These are phyloP conservation scores for Cutaneotrichosporon curvatum DNA, from an alignment of 1,284 basidiomycete genomes.

Conservation along the genomic window DNA sequence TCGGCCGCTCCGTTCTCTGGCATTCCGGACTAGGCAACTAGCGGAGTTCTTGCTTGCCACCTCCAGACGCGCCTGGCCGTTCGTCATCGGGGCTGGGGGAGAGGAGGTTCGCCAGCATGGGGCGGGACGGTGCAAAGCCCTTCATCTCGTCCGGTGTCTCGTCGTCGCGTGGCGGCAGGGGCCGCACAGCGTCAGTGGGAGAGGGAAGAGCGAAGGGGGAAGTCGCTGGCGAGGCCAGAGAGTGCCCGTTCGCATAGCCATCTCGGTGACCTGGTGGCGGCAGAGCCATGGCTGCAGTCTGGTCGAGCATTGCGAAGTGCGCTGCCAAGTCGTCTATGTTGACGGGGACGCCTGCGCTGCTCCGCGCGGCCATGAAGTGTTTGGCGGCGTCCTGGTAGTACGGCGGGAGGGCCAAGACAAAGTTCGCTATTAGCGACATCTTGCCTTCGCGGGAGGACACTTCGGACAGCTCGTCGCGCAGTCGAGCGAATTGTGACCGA, in stretches of 20 bases:
- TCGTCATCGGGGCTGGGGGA: too few species aligned
- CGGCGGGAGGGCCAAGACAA: slow-evolving; percentile 10
- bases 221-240: neutral
- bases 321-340: slow-evolving; percentile 13
- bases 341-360: slow-evolving; percentile 1
- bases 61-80: too few species aligned
- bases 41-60: too few species aligned
- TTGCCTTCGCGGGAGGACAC: slow-evolving; percentile 3
- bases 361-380: slow-evolving; percentile 5
- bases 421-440: neutral
- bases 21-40: too few species aligned
- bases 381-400: slow-evolving; percentile 7
- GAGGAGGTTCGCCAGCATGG: slow-evolving; percentile 8
- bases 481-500: slow-evolving; percentile 1
- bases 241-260: neutral
- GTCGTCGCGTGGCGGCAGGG: too few species aligned
- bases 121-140: slow-evolving; percentile 9
- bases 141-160: neutral
- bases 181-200: too few species aligned
- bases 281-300: slow-evolving; percentile 2
- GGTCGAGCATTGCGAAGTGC: slow-evolving; percentile 13
- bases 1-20: too few species aligned
- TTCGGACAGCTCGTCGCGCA: slow-evolving; percentile 3
- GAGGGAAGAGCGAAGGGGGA: neutral
- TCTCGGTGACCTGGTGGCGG: neutral